phyloP scores from a whole-genome alignment of 345 rosid genomes.

The Acer yangbiense region DNA sequence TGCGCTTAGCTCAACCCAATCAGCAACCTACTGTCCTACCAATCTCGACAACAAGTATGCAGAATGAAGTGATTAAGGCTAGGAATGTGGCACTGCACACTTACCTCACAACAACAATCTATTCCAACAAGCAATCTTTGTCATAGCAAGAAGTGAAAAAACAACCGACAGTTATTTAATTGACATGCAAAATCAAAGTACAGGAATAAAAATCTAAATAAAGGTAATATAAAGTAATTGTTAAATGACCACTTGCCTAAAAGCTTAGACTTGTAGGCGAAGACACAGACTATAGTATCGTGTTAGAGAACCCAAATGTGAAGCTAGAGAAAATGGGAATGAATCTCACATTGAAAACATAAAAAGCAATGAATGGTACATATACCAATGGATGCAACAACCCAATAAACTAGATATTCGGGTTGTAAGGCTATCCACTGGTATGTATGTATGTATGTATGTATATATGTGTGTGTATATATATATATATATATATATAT shows the following conservation, averaged over 20 bases:
- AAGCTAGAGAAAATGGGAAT: too few species aligned
- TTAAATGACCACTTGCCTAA: neutral
- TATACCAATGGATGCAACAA: too few species aligned
- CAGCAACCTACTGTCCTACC: neutral
- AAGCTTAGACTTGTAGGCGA: neutral
- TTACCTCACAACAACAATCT: neutral
- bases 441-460: too few species aligned
- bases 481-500: too few species aligned
- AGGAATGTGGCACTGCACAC: neutral
- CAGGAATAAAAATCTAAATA: neutral
- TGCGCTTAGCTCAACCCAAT: neutral
- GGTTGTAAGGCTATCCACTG: too few species aligned
- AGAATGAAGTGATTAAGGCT: neutral
- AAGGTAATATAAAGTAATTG: neutral
- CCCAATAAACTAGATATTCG: too few species aligned
- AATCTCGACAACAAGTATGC: neutral
- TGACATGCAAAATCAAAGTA: neutral
- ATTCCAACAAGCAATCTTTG: neutral
- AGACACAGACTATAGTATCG: neutral
- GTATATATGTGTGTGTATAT: too few species aligned
- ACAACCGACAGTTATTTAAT: neutral
- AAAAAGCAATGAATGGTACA: too few species aligned
- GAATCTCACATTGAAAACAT: too few species aligned
- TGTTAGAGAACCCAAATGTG: too few species aligned
- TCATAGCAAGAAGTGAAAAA: neutral